Percentiles rank a stretch among this genome's conserved stretches.
These are phyloP conservation scores for Fusarium sp. DNA, from an alignment of 2,329 filamentous ascomycete genomes.

Conservation along the genomic window DNA sequence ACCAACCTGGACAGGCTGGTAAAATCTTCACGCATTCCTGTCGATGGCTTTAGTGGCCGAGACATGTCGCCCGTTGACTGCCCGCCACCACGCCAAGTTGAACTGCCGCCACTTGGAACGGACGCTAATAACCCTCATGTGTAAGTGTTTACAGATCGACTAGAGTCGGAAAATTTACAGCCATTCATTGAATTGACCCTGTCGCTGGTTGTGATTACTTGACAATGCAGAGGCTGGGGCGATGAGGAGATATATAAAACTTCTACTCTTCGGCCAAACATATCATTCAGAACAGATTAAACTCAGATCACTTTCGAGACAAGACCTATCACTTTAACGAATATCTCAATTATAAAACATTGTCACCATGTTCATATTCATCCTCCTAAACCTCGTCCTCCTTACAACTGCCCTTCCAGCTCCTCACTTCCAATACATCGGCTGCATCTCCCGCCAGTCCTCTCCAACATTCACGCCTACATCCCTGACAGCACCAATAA, in stretches of 20 bases:
- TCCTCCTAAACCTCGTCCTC: conserved; percentile 44
- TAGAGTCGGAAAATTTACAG: neutral
- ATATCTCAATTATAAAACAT: neutral
- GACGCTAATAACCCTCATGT: neutral
- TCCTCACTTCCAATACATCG: conserved; percentile 48
- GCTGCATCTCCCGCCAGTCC: conserved; percentile 45
- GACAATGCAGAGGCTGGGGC: conserved; percentile 6
- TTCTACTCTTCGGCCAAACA: neutral
- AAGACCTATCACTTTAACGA: neutral
- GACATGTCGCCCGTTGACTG: conserved; percentile 13
- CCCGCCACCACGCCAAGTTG: conserved; percentile 13
- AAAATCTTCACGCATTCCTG: neutral
- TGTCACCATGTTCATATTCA: conserved; percentile 22
- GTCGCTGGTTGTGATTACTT: neutral
- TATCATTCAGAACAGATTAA: neutral
- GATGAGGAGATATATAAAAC: conserved; percentile 18
- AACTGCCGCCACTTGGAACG: conserved; percentile 32
- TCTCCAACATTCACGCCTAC: conserved; percentile 33
- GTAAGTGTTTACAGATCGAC: neutral
- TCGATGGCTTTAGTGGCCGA: conserved; percentile 12
- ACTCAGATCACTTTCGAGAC: neutral
- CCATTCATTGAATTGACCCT: neutral
- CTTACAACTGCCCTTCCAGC: conserved; percentile 29
- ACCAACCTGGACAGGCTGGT: neutral
- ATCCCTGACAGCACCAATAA: conserved; percentile 34